Evolutionary conservation across 331 rosid species (phyloP).

Genomic region (Phaseolus coccineus): DNA sequence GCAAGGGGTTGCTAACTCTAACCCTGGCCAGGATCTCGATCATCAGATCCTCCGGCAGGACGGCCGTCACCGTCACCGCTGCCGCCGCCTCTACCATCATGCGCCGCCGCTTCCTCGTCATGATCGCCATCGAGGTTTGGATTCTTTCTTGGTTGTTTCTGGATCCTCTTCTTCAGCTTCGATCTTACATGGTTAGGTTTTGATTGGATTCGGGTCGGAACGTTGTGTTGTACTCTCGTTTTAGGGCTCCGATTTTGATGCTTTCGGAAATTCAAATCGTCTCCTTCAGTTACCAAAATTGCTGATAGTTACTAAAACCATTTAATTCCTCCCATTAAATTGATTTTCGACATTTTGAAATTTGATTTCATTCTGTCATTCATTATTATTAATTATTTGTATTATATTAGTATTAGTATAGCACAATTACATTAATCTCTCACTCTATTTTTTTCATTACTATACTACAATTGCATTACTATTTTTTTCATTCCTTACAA

Average conservation of each 20-base stretch:
- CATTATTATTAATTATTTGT: background rate
- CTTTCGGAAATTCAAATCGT: background rate
- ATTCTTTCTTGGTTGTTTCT: background rate
- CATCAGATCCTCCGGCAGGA: slow-evolving; percentile 48
- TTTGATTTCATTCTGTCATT: background rate
- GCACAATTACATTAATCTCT: no score
- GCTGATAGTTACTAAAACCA: background rate
- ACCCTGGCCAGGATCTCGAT: slow-evolving; percentile 47
- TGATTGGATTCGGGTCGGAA: slow-evolving; percentile 29
- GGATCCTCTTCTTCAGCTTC: slow-evolving; percentile 11
- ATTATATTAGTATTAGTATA: no score
- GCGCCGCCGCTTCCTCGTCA: slow-evolving; percentile 43
- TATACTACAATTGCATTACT: no score
- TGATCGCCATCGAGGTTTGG: slow-evolving; percentile 31
- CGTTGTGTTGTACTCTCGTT: background rate
- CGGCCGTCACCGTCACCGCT: background rate
- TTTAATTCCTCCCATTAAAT: background rate
- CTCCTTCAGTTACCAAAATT: background rate
- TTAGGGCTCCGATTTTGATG: slow-evolving; percentile 46
- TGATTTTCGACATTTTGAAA: background rate
- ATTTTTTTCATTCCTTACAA: no score
- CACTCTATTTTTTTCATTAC: no score
- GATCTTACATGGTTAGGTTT: slow-evolving; percentile 8
- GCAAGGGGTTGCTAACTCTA: slow-evolving; percentile 35
- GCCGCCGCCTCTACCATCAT: background rate